Conservation (phyloP, 495 filamentous ascomycete genomes). For the Darksidea phi region DNA sequence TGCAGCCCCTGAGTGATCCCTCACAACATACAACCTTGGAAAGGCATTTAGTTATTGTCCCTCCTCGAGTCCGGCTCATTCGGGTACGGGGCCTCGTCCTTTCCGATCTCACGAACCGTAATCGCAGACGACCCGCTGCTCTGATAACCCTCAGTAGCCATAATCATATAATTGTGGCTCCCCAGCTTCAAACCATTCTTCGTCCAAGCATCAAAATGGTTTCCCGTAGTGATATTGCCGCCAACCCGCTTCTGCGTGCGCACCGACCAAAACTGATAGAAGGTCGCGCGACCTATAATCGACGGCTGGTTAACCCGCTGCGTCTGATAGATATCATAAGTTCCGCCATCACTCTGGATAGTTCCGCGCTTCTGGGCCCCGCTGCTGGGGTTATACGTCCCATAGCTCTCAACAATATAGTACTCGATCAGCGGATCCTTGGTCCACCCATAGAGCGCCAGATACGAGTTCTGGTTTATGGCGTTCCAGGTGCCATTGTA, state of each 20-base stretch:
- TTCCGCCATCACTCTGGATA: slow-evolving; percentile 32
- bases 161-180: slow-evolving; percentile 42
- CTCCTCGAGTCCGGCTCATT: slow-evolving; percentile 24
- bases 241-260: slow-evolving; percentile 54
- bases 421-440: slow-evolving; percentile 62
- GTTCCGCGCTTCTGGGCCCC: slow-evolving; percentile 28
- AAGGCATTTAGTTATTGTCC: slow-evolving; percentile 29
- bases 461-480: slow-evolving; percentile 59
- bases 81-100: slow-evolving; percentile 24
- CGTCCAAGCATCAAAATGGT: slow-evolving; percentile 45
- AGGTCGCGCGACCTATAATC: slow-evolving; percentile 59
- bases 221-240: slow-evolving; percentile 51
- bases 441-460: slow-evolving; percentile 65
- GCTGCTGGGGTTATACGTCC: slow-evolving; percentile 54
- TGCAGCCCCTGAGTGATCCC: slow-evolving; percentile 20
- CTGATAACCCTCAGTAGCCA: slow-evolving; percentile 56
- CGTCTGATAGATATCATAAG: slow-evolving; percentile 31
- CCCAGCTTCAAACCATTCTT: slow-evolving; percentile 44
- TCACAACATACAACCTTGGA: slow-evolving; percentile 26
- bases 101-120: slow-evolving; percentile 37
- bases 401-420: slow-evolving; percentile 63
- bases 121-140: slow-evolving; percentile 47
- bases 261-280: slow-evolving; percentile 63
- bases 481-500: slow-evolving; percentile 57
- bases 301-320: slow-evolving; percentile 46